Evolutionary conservation across 1,284 basidiomycete species (phyloP).

Genomic region (Athelia sp.): DNA sequence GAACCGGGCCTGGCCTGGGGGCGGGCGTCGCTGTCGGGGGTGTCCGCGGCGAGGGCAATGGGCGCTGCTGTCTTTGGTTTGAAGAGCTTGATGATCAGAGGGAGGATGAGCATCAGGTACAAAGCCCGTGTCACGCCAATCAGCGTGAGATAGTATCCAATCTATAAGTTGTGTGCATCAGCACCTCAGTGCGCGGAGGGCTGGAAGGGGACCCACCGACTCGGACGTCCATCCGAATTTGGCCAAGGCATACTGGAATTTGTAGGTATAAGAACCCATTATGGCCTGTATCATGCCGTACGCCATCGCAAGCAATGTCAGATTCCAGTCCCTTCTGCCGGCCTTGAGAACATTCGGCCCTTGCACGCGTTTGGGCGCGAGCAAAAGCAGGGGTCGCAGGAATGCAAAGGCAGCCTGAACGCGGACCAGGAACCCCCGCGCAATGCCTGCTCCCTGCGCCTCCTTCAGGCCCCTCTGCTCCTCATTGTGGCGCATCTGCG

Average conservation of each 20-base stretch:
- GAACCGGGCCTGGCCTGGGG: constrained; percentile 7
- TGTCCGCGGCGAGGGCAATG: constrained; percentile 3
- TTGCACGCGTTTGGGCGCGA: constrained; percentile 42
- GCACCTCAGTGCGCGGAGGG: too few species aligned
- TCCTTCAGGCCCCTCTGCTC: constrained; percentile 16
- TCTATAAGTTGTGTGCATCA: constrained; percentile 29
- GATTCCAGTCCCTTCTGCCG: constrained; percentile 57
- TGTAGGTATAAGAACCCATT: constrained; percentile 56
- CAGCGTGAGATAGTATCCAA: constrained; percentile 70
- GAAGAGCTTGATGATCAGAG: constrained; percentile 52
- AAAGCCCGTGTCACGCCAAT: constrained; percentile 56
- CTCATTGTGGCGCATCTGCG: constrained; percentile 30
- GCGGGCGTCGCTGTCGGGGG: constrained; percentile 4
- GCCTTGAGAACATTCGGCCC: constrained; percentile 25
- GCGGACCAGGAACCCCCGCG: constrained; percentile 15
- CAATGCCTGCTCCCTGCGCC: constrained; percentile 9
- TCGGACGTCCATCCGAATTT: constrained; percentile 73
- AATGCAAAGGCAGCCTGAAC: constrained; percentile 46
- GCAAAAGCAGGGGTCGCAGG: constrained; percentile 60
- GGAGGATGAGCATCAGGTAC: constrained; percentile 54
- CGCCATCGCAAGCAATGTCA: constrained; percentile 52
- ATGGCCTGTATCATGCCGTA: constrained; percentile 51
- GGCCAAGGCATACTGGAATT: constrained; percentile 67
- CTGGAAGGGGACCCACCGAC: constrained; percentile 32
- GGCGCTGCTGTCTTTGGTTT: constrained; percentile 29